Percentiles rank a stretch among this genome's conserved stretches.
Conservation (phyloP, 257 asterid genomes). For the Primulina eburnea region DNA sequence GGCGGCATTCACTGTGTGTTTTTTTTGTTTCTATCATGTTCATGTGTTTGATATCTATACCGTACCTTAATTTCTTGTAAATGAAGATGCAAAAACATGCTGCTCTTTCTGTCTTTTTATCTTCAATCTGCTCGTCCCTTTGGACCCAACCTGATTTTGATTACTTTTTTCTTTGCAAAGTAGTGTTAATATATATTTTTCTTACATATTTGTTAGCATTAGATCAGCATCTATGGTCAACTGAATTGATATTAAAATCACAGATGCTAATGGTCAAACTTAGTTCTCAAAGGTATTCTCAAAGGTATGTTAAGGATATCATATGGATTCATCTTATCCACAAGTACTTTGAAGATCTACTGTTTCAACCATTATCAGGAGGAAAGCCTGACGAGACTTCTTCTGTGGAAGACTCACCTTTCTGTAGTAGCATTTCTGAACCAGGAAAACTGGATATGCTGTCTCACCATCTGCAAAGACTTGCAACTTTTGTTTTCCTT, state of each 20-base stretch:
- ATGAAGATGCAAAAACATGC: no score
- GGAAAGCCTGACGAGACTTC: conserved; percentile 35
- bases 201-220: neutral
- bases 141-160: neutral
- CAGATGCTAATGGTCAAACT: conserved; percentile 83
- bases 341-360: conserved; percentile 58
- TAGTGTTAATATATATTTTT: neutral
- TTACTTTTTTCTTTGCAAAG: neutral
- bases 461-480: conserved; percentile 66
- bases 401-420: conserved; percentile 73
- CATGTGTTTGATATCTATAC: no score
- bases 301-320: conserved; percentile 37
- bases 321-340: conserved; percentile 64
- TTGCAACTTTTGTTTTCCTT: conserved; percentile 62
- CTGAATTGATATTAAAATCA: conserved; percentile 20
- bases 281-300: conserved; percentile 35
- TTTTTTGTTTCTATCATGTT: no score
- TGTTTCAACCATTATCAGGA: conserved; percentile 48
- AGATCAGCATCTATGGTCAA: conserved; percentile 15
- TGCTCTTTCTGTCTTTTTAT: no score
- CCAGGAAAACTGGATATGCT: conserved; percentile 35
- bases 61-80: no score
- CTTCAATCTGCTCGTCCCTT: no score
- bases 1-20: no score
- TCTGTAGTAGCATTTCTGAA: conserved; percentile 42